A percentile compares a stretch with the other conserved stretches of the same genome.
phyloP scores from a whole-genome alignment of 257 asterid species.

The Ilex aquifolium region DNA sequence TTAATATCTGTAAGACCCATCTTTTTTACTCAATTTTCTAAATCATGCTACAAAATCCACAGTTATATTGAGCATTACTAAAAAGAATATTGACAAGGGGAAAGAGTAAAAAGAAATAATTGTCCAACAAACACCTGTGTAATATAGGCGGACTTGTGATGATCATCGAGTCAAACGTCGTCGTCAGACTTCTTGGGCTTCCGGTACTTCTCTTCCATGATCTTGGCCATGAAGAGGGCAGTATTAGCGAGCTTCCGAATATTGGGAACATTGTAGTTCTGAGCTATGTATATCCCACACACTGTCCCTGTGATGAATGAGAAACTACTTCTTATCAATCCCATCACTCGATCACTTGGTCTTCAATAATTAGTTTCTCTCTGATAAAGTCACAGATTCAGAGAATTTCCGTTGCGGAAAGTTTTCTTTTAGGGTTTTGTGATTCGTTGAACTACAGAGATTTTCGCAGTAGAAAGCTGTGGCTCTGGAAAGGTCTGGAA shows the following conservation, averaged over 20 bases:
- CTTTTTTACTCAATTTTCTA: too few relatives aligned
- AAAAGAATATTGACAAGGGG: too few relatives aligned
- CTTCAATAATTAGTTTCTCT: neutral
- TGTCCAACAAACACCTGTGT: too few relatives aligned
- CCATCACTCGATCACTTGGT: constrained; percentile 17
- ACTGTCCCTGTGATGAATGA: constrained; percentile 27
- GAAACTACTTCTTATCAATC: constrained; percentile 31
- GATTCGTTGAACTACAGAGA: too few relatives aligned
- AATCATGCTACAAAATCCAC: too few relatives aligned
- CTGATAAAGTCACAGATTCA: too few relatives aligned
- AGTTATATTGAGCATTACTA: too few relatives aligned
- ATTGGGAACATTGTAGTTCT: constrained; percentile 51
- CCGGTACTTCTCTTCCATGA: constrained; percentile 49
- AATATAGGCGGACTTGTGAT: too few relatives aligned
- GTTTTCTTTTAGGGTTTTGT: neutral
- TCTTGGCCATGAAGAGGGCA: constrained; percentile 41
- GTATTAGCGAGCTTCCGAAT: constrained; percentile 28
- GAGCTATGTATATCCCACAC: constrained; percentile 49
- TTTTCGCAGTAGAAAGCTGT: too few relatives aligned
- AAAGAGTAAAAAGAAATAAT: too few relatives aligned
- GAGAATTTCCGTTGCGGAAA: neutral
- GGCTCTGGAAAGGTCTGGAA: too few relatives aligned
- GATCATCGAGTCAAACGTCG: constrained; percentile 14
- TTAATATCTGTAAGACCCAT: too few relatives aligned
- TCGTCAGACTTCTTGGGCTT: constrained; percentile 51